Evolutionary conservation across 2,329 filamentous ascomycete genomes (phyloP).

Genomic region (Ascochyta fabae): DNA sequence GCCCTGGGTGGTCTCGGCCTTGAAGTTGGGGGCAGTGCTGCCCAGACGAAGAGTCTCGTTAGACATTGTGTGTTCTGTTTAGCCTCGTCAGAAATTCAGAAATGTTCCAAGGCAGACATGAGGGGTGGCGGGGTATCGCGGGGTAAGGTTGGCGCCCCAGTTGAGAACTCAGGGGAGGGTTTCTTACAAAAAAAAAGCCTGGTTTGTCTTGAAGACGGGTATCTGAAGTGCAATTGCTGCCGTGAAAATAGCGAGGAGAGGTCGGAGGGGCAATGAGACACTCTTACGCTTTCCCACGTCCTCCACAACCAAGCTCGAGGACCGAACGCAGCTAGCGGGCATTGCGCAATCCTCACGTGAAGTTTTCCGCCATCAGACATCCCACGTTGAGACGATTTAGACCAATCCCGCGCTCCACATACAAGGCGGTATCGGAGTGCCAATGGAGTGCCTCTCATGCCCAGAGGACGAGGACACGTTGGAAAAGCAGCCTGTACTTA

Average conservation of each 20-base stretch:
- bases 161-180: neutral
- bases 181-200: slow-evolving; percentile 5
- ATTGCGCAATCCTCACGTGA: slow-evolving; percentile 45
- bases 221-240: slow-evolving; percentile 16
- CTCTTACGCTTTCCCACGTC: slow-evolving; percentile 33
- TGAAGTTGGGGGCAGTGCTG: slow-evolving; percentile 71
- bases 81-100: slow-evolving; percentile 30
- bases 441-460: slow-evolving; percentile 20
- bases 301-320: slow-evolving; percentile 21
- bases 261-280: slow-evolving; percentile 22
- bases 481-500: neutral
- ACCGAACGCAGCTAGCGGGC: slow-evolving; percentile 38
- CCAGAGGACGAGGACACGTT: slow-evolving; percentile 9
- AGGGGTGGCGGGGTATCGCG: slow-evolving; percentile 39
- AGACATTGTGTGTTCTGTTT: slow-evolving; percentile 36
- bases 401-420: slow-evolving; percentile 29
- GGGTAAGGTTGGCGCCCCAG: slow-evolving; percentile 11
- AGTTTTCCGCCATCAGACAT: slow-evolving; percentile 34
- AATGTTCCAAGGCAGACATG: slow-evolving; percentile 34
- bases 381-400: slow-evolving; percentile 18
- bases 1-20: slow-evolving; percentile 70
- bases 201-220: slow-evolving; percentile 17
- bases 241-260: slow-evolving; percentile 8
- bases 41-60: slow-evolving; percentile 65
- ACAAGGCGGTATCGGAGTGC: slow-evolving; percentile 31